Percentiles rank a stretch among this genome's conserved stretches.
Evolutionary conservation across 257 asterid species (phyloP).

Genomic region (Eustoma russellianum): DNA sequence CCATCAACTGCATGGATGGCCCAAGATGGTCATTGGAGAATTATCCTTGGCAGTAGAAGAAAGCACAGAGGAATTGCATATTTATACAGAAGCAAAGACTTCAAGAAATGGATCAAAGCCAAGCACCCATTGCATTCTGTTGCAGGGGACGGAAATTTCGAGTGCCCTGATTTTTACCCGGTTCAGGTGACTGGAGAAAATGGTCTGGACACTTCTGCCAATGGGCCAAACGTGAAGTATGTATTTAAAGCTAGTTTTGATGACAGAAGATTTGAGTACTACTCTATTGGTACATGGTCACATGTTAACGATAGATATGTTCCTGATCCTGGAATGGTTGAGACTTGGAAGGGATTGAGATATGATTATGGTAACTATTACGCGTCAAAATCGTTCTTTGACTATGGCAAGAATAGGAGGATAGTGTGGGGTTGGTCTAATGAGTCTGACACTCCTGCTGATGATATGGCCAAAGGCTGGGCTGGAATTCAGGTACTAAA

Average conservation of each 20-base stretch:
- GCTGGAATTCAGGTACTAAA: conserved; percentile 46
- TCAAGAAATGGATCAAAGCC: conserved; percentile 47
- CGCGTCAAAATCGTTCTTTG: conserved; percentile 47
- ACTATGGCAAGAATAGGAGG: conserved; percentile 29
- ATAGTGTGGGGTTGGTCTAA: conserved; percentile 48
- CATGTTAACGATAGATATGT: conserved; percentile 15
- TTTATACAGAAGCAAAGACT: conserved; percentile 50
- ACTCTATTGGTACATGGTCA: conserved; percentile 32
- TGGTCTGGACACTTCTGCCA: conserved; percentile 44
- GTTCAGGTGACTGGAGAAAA: conserved; percentile 19
- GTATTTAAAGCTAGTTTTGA: conserved; percentile 64
- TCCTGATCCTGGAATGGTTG: conserved; percentile 28
- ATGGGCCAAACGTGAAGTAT: conserved; percentile 32
- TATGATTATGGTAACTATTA: conserved; percentile 43
- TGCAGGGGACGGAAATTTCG: conserved; percentile 48
- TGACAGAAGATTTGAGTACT: conserved; percentile 39
- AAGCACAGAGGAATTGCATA: conserved; percentile 27
- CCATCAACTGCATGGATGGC: conserved; percentile 76
- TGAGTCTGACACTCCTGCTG: conserved; percentile 24
- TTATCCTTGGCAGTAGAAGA: conserved; percentile 31
- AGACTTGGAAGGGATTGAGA: conserved; percentile 39
- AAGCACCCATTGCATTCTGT: conserved; percentile 36
- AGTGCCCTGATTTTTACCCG: conserved; percentile 72
- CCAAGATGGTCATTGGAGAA: conserved; percentile 49
- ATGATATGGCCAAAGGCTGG: conserved; percentile 37